phyloP scores from a whole-genome alignment of 345 rosid genomes.

The Eucalyptus pumila region DNA sequence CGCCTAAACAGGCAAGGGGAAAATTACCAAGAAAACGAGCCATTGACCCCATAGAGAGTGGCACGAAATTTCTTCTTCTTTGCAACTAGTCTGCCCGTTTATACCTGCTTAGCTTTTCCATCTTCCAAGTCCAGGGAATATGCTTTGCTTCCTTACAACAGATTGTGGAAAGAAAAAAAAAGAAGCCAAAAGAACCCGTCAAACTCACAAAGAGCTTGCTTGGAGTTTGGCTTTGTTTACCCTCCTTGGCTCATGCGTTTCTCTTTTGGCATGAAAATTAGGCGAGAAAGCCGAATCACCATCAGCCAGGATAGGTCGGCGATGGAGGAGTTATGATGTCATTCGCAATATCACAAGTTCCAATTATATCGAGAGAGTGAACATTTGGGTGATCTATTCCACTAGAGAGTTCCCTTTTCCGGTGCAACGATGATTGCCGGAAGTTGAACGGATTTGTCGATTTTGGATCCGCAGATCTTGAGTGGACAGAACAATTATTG shows the following conservation, averaged over 20 bases:
- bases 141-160: neutral
- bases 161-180: rapidly evolving
- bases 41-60: neutral
- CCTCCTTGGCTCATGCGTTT: neutral
- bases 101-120: neutral
- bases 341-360: neutral
- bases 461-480: neutral
- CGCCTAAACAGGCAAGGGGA: neutral
- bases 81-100: neutral
- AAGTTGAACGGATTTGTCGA: neutral
- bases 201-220: neutral
- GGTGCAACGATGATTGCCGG: neutral
- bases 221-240: neutral
- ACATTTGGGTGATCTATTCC: neutral
- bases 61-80: neutral
- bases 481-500: neutral
- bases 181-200: neutral
- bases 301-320: neutral
- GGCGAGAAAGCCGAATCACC: neutral
- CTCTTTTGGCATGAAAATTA: neutral
- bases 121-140: neutral
- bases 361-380: neutral
- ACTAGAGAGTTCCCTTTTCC: neutral
- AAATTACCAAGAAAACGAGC: neutral
- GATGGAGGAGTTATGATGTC: neutral